phyloP scores from a whole-genome alignment of 2,329 filamentous ascomycete genomes.

The Diaporthe nobilis region DNA sequence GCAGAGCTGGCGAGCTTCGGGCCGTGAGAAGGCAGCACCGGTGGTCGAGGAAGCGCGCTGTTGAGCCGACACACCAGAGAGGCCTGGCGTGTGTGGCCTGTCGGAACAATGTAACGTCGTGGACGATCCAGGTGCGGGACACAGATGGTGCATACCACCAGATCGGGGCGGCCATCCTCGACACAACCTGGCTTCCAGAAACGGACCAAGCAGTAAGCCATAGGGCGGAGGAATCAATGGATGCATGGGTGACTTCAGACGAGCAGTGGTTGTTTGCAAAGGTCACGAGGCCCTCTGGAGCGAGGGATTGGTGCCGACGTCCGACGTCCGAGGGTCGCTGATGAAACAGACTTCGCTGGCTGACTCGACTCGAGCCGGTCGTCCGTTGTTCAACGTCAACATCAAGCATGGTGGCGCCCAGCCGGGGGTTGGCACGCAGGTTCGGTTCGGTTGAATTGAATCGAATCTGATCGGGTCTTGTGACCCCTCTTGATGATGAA shows the following conservation, averaged over 20 bases:
- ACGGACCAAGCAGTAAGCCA: neutral
- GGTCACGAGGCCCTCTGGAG: neutral
- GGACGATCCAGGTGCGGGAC: slow-evolving; percentile 14
- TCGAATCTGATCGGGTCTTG: slow-evolving; percentile 12
- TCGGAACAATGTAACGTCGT: slow-evolving; percentile 32
- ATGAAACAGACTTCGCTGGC: slow-evolving; percentile 28
- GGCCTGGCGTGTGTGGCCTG: slow-evolving; percentile 2
- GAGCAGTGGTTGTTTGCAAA: neutral
- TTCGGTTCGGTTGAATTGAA: slow-evolving; percentile 18
- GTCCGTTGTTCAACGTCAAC: neutral
- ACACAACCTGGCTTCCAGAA: slow-evolving; percentile 8
- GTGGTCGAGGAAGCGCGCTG: slow-evolving; percentile 3
- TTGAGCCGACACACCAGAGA: neutral
- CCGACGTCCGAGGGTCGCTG: slow-evolving; percentile 25
- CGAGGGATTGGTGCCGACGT: slow-evolving; percentile 7
- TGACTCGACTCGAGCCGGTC: slow-evolving; percentile 17
- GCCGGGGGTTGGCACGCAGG: neutral
- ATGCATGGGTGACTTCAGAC: neutral
- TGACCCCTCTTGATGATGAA: slow-evolving; percentile 26
- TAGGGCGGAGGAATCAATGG: neutral
- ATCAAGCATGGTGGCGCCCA: neutral
- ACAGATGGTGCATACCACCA: slow-evolving; percentile 25
- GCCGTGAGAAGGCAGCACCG: slow-evolving; percentile 22
- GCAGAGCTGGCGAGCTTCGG: slow-evolving; percentile 19
- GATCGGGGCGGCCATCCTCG: slow-evolving; percentile 1